Evolutionary conservation across 2,329 filamentous ascomycete species (phyloP).

Genomic region (Calonectria ilicicola): DNA sequence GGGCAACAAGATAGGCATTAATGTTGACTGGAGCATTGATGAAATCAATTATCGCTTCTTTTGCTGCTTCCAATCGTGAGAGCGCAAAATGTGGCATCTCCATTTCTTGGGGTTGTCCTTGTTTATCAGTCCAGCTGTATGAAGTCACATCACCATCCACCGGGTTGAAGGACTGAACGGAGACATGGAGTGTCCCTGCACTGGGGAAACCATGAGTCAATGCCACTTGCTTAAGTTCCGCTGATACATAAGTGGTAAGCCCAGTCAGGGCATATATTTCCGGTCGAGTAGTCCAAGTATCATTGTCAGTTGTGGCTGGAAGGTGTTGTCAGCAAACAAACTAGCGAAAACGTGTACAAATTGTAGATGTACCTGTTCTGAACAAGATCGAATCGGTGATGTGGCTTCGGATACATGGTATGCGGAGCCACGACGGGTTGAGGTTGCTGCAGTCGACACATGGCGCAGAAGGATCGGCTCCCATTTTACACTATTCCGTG

Average conservation of each 20-base stretch:
- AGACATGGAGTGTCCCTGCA: not conserved
- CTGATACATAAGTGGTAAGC: not conserved
- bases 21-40: not conserved
- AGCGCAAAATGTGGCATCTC: not conserved
- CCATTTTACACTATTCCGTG: not conserved
- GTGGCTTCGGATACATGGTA: not conserved
- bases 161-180: not conserved
- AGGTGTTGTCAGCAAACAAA: not conserved
- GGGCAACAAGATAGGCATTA: not conserved
- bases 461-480: not conserved
- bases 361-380: not conserved
- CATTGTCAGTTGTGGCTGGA: not conserved
- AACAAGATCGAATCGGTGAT: not conserved
- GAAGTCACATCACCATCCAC: not conserved
- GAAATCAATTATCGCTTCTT: not conserved
- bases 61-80: not conserved
- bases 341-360: not conserved
- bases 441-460: not conserved
- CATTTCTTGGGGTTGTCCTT: not conserved
- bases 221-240: not conserved
- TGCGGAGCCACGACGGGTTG: not conserved
- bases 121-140: not conserved
- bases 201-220: not conserved
- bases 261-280: not conserved
- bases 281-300: not conserved